Evolutionary conservation across 176 grass and related monocot genomes (phyloP), one percentile per base, ranked within the genome.

Genomic region (Rhynchospora breviuscula): DNA sequence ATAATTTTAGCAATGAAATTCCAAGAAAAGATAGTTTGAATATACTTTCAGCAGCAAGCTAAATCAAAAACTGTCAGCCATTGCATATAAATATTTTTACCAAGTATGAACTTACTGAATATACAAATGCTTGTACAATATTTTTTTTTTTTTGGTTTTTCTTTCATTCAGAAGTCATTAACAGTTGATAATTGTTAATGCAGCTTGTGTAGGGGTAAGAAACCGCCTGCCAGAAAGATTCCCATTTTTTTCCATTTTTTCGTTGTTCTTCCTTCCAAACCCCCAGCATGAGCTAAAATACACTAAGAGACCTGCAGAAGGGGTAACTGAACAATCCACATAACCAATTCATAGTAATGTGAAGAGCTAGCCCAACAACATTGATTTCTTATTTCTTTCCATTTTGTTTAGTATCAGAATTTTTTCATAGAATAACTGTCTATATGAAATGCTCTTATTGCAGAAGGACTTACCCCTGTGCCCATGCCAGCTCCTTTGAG

Each of bases 401-500:
- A 7, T 53, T 18, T 56, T 56, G 49, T 77, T 78, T 57, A 31
- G 31, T 57, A 54, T 21, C 25, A 19, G 67, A 70, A 46, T 9
- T 43, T 63, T 78, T 49, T 18, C 63, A 59, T 46, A 25, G 11
- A 40, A 81, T 49, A 81, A n/a, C 23, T 67, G 58, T 26, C 19
- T 64, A 23, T 48, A 3, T 18, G 11, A 47, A 81, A 47, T 81
- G 43, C 7, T 62, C 13, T 81, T 23, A 47, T 81, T 66, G 5
- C 43, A 79, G 6, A 67, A 82, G 83, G 47, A 91, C 90, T 90
- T 84, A 99, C 96, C 63, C 93, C 96, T 66, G 85, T 91, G 86
- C 96, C 96, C 93, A 99, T 95, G 85, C 96, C 91, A 68, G 96
- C 47, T 83, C 96, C 96, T 88, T 99, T 99, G 19, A 95, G 81